Conservation (phyloP, 306 rosid species). For the Potentilla sterilis region DNA sequence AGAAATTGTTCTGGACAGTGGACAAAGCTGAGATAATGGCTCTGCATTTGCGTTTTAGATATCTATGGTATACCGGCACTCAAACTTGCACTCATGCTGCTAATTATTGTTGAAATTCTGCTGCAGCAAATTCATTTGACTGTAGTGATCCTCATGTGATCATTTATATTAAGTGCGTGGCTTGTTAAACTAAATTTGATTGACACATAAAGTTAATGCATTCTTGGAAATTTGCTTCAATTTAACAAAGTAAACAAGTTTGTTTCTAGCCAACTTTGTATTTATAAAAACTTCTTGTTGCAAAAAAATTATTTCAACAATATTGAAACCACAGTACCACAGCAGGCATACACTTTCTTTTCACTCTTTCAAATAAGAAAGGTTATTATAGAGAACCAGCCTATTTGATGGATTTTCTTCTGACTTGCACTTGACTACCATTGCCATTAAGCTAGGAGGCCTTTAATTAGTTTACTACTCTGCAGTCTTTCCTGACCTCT, state of each 20-base stretch:
- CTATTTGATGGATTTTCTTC: constrained; percentile 12
- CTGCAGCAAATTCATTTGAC: neutral
- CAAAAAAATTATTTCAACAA: constrained; percentile 8
- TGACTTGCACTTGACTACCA: constrained; percentile 21
- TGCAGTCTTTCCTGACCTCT: constrained; percentile 57
- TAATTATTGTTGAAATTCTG: neutral
- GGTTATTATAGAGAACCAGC: neutral
- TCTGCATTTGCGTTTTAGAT: constrained; percentile 19
- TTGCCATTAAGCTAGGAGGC: constrained; percentile 21
- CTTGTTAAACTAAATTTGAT: neutral
- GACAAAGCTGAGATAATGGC: constrained; percentile 33
- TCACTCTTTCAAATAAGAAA: neutral
- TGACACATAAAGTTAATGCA: constrained; percentile 1
- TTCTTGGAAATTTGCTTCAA: neutral
- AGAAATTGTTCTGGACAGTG: constrained; percentile 60
- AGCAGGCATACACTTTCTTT: neutral
- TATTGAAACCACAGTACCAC: constrained; percentile 1
- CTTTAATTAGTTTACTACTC: constrained; percentile 36
- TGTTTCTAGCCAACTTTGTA: constrained; percentile 2
- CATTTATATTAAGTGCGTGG: constrained; percentile 4
- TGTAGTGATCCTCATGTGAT: neutral
- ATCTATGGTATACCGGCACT: constrained; percentile 8
- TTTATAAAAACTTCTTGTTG: constrained; percentile 1
- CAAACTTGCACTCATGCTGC: constrained; percentile 7
- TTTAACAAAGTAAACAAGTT: neutral